Conservation (phyloP, 192 early-diverging fungal genomes). For the Powellomyces hirtus region DNA sequence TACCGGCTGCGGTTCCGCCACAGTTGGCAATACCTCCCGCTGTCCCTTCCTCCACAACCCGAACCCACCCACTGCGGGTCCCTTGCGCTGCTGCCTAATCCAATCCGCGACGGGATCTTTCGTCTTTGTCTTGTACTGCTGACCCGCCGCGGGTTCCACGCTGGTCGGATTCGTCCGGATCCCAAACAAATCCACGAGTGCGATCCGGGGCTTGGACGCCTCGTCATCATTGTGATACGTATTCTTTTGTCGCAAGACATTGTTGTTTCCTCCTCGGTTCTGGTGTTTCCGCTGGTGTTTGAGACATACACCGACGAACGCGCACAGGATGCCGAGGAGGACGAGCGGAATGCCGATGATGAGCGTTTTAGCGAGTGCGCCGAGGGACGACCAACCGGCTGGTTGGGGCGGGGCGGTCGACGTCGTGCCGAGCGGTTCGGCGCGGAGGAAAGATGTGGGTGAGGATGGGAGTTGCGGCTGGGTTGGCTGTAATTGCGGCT, state of each 20-base stretch:
- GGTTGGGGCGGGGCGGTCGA: neutral
- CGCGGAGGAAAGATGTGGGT: neutral
- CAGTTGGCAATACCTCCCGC: neutral
- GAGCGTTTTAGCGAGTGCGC: neutral
- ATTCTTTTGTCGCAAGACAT: too few species aligned
- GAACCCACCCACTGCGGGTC: neutral
- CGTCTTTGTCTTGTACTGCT: too few species aligned
- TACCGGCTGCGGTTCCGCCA: neutral
- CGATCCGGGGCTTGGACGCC: neutral
- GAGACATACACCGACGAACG: neutral
- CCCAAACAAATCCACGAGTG: neutral
- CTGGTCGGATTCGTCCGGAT: neutral
- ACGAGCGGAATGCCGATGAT: neutral
- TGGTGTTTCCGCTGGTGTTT: neutral
- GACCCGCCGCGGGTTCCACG: neutral
- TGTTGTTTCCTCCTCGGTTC: neutral
- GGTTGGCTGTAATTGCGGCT: neutral
- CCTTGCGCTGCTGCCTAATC: neutral
- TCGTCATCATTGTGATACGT: too few species aligned
- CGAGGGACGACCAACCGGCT: neutral
- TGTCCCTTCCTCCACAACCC: neutral
- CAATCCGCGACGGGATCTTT: slow-evolving; percentile 6
- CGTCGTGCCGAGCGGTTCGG: neutral
- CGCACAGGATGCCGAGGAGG: neutral
- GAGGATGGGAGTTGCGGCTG: neutral